Conservation (phyloP, 805 yeast species). For the Candida insectalens region DNA sequence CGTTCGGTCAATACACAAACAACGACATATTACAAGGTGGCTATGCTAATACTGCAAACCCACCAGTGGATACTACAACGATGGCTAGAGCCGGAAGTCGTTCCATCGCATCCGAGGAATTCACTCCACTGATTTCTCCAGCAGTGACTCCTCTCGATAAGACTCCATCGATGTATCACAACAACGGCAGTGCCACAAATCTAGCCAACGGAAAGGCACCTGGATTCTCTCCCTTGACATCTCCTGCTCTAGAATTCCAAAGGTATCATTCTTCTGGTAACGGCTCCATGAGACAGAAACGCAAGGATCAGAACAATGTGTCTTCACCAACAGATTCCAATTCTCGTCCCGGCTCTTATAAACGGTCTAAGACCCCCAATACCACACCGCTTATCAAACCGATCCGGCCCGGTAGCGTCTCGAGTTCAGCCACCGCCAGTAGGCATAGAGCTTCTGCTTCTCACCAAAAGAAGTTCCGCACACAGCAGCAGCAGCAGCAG, state of each 20-base stretch:
- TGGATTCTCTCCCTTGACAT: conserved; percentile 44
- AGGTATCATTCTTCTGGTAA: conserved; percentile 7
- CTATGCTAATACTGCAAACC: conserved; percentile 3
- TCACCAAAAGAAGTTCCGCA: conserved; percentile 4
- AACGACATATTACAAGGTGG: conserved; percentile 3
- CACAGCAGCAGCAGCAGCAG: conserved; percentile 3
- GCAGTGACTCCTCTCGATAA: conserved; percentile 56
- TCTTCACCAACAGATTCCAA: conserved; percentile 12
- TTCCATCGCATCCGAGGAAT: conserved; percentile 45
- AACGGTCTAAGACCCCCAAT: conserved; percentile 29
- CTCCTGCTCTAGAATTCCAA: conserved; percentile 56
- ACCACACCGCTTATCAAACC: conserved; percentile 31
- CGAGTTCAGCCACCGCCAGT: conserved; percentile 11
- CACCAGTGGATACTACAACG: conserved; percentile 1
- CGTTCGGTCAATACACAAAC: not conserved
- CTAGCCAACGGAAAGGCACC: conserved; percentile 7
- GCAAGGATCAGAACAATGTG: conserved; percentile 16
- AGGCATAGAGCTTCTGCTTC: conserved; percentile 4
- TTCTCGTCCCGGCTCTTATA: conserved; percentile 10
- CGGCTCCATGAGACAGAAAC: conserved; percentile 19
- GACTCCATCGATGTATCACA: conserved; percentile 5
- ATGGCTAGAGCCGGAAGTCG: conserved; percentile 5
- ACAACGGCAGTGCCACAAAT: conserved; percentile 1
- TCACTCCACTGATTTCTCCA: conserved; percentile 73
- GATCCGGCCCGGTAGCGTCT: no score